Evolutionary conservation across 345 rosid genomes (phyloP), one percentile per base, ranked within the genome.

Genomic region (Pugionium cornutum): DNA sequence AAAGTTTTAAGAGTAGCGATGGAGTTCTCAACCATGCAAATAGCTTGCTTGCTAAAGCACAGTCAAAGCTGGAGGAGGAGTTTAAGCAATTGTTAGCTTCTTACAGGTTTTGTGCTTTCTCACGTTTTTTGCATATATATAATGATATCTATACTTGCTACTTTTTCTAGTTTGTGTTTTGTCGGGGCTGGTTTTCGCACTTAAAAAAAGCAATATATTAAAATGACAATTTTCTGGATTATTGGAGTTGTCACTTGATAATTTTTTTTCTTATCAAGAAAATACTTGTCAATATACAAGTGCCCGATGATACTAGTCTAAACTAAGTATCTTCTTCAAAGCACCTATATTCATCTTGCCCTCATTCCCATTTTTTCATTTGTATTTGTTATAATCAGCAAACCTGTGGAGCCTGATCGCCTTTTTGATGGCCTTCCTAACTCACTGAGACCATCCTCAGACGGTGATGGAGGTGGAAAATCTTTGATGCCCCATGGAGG

Each of bases 351-450:
- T 76, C 47, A 37, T 45, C 50, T 53, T 54, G n/a, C 50, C 34
- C 69, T 55, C 53, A 54, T 56, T 55, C 26, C 26, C 6, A 36
- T 41, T 48, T 30, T 29, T 41, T 8, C 1, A 40, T 62, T 60
- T 59, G 1, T 65, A 60, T 73, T 57, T 66, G 40, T 31, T 53
- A 67, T 65, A 62, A 76, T 67, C 89, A 94, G 97, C 83, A 90
- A 90, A 70, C 86, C 99, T 1, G 86, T 90, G 76, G 97, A 94
- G 68, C 92, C 99, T 74, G 99, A 90, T 70, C 92, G 86, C 57
- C 92, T 94, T 76, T 94, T 88, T 67, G 95, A 88, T 66, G 85
- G 99, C 77, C 91, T 94, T 45, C 99, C 99, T 34, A 88, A 85
- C 77, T 86, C 97, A 10, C 72, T 88, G 80, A 89, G 95, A 43